Base-by-base conservation (phyloP, 768 basidiomycete genomes). In the Rhizopogon sp. region DNA sequence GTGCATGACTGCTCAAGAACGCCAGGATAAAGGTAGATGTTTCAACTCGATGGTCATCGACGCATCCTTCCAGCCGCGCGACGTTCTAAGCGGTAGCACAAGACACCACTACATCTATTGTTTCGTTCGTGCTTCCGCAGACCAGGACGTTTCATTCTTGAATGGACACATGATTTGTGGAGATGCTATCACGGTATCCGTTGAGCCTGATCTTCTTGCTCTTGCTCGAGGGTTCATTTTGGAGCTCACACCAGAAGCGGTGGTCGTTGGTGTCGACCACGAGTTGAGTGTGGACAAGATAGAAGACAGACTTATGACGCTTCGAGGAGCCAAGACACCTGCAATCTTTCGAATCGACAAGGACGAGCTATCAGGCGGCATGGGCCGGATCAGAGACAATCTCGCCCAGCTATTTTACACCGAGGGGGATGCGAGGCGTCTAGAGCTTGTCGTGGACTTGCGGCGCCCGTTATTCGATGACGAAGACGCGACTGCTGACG, bases 301-400 rank as follows among this genome's bases (percentile, higher is more conserved):
- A 50, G 63, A 74, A 6, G 70, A 69, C 16, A 79, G 74, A 16
- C 58, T 74, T 43, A 64, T 64, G 9, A 64, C 54, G 5, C 59
- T 68, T 13, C 61, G 59, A 37, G 60, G 58, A 7, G 50, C 29
- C n/a, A 54, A 60, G 25, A 35, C 49, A 20, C 61, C 58, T 29
- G 11, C 22, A 13, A 79, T 72, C 22, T 99, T 93, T 74, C 82
- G 96, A 14, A 83, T 99, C 55, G 97, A 98, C 76, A 93, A 87
- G 64, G 97, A 98, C 66, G 97, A 98, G 68, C 72, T 98, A 47
- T 82, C 84, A 5, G 81, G 84, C 6, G 93, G 94, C 1, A 88
- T 98, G 84, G 83, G 84, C 41, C 81, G 92, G 17, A 85, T 99
- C 65, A 80, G 97, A 8, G 86, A 92, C 60, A 98, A 97, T 62